Conservation (phyloP, 441 rosid genomes). For the Populus hybrid region DNA sequence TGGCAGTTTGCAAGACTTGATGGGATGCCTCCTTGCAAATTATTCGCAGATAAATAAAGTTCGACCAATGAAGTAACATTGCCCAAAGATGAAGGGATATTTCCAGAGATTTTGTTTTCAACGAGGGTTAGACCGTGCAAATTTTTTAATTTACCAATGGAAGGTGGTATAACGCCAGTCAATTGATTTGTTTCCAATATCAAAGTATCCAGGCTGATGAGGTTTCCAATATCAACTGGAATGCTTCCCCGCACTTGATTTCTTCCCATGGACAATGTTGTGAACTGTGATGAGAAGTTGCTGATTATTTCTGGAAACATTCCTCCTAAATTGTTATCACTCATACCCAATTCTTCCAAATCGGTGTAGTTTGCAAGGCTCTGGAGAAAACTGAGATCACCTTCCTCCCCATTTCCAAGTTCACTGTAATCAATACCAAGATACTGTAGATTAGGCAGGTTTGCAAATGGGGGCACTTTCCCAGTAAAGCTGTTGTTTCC, state of each 20-base stretch:
- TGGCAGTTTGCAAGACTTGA: background rate
- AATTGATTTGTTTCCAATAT: background rate
- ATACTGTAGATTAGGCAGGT: background rate
- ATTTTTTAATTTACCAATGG: background rate
- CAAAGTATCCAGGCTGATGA: background rate
- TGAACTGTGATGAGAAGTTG: conserved; percentile 4
- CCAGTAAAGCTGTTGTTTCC: background rate
- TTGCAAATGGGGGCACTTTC: background rate
- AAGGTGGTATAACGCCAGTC: conserved; percentile 1
- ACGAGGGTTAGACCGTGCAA: rapidly evolving
- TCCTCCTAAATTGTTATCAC: background rate
- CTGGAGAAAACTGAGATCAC: conserved; percentile 8
- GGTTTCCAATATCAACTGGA: background rate
- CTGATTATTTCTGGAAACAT: background rate
- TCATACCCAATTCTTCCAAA: background rate
- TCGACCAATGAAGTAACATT: background rate
- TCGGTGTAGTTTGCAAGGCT: background rate
- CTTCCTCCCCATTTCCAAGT: background rate
- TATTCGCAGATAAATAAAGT: background rate
- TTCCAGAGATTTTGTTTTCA: background rate
- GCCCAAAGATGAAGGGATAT: background rate
- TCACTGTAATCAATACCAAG: background rate
- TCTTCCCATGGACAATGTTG: background rate
- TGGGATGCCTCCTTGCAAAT: background rate
- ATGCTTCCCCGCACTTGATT: background rate